Base-by-base conservation (phyloP, 179 eudicot species). In the Carnegiea gigantea region DNA sequence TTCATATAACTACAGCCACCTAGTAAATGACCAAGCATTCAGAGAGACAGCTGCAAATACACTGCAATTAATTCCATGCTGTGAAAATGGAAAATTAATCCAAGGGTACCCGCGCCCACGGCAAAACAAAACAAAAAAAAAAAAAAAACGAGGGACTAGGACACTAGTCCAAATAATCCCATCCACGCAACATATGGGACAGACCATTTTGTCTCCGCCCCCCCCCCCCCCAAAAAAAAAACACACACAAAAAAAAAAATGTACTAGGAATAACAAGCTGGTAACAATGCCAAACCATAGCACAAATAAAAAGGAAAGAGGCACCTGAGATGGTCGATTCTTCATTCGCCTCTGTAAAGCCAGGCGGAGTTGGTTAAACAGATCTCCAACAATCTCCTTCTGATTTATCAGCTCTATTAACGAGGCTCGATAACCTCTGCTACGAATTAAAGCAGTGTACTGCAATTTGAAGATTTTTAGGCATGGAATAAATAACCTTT, bases 341-440 rank as follows among this genome's bases (percentile, higher is more conserved):
- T 87, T 86, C 78, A 79, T 89, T 85, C 98, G 91, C 90, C 98
- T 90, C 79, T 95, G 98, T 73, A 92, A 87, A 80, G 98, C 98
- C 73, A 95, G 94, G 40, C 98, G 98, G 44, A 95, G 98, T 89
- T 95, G 98, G 89, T 95, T 95, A 82, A 95, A 95, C 80, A 93
- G 91, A 90, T 93, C 98, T 38, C 98, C 98, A n/a, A 95, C 90
- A 77, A 95, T 92, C 85, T 95, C 98, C 84, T 95, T 95, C 86
- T 93, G 97, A 88, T 92, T 93, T 78, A 95, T 85, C 78, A 95
- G 93, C 83, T 95, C 98, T 85, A 95, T 91, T 62, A 95, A 83
- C 57, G 85, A 84, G 73, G 92, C 87, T 83, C 98, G 89, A 82
- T 89, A 90, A 83, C 79, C 88, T 75, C 86, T 92, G 91, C 98